Evolutionary conservation across 345 rosid genomes (phyloP).

Genomic region (Gossypium turneri): DNA sequence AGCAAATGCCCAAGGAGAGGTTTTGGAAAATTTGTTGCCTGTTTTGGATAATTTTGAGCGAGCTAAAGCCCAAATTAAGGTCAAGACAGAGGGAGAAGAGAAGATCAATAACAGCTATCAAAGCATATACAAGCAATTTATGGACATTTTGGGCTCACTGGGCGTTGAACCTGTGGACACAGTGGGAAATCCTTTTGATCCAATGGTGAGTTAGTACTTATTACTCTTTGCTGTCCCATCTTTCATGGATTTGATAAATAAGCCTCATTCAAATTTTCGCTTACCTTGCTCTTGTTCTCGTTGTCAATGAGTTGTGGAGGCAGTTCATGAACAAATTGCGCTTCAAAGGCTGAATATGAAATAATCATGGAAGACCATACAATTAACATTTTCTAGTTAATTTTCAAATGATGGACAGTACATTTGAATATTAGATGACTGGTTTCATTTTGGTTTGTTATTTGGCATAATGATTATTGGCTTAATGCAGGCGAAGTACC

Average conservation of each 20-base stretch:
- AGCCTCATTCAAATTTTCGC: not conserved
- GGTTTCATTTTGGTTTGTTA: slow-evolving; percentile 4
- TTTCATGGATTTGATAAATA: slow-evolving; percentile 8
- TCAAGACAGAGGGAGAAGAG: slow-evolving; percentile 86
- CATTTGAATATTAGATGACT: not conserved
- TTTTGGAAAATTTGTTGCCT: slow-evolving; percentile 69
- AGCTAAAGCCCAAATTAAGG: slow-evolving; percentile 84
- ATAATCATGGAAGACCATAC: not conserved
- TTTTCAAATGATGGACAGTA: not conserved
- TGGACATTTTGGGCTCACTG: slow-evolving; percentile 68
- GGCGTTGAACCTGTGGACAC: slow-evolving; percentile 87
- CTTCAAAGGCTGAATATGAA: not conserved
- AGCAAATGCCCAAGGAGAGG: slow-evolving; percentile 88
- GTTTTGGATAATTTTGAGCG: slow-evolving; percentile 95
- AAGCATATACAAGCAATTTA: slow-evolving; percentile 86
- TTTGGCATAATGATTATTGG: slow-evolving; percentile 31
- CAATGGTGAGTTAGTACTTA: slow-evolving; percentile 59
- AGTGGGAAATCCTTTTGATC: slow-evolving; percentile 80
- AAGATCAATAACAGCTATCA: slow-evolving; percentile 84
- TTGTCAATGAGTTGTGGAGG: not conserved
- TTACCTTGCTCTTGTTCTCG: not conserved
- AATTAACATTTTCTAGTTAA: not conserved
- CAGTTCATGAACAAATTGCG: not conserved
- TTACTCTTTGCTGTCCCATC: slow-evolving; percentile 18
- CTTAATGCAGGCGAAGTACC: slow-evolving; percentile 54